These are phyloP conservation scores for Trichoderma orchidacearum DNA, from an alignment of 495 filamentous ascomycete species.

Conservation along the genomic window DNA sequence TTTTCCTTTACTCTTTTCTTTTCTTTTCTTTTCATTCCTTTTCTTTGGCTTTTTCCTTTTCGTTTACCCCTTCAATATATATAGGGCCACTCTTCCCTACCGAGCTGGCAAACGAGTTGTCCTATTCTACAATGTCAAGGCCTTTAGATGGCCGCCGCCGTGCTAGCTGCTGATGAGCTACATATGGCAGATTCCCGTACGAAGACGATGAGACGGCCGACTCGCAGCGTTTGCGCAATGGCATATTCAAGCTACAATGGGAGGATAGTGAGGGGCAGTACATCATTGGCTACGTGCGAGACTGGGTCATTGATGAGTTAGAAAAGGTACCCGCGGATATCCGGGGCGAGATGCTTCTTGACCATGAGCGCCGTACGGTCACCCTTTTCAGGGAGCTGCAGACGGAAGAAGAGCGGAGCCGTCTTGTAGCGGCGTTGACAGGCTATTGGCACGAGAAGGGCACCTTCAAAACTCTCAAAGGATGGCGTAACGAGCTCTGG, in stretches of 20 bases:
- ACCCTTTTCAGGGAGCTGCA: slow-evolving; percentile 29
- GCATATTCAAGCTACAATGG: slow-evolving; percentile 41
- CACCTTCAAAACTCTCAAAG: slow-evolving; percentile 57
- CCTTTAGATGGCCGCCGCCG: too few relatives aligned
- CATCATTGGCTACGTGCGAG: slow-evolving; percentile 48
- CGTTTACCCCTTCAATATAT: too few relatives aligned
- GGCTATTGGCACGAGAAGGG: slow-evolving; percentile 46
- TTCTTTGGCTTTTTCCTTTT: too few relatives aligned
- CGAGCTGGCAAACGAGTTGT: too few relatives aligned
- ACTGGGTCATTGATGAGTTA: slow-evolving; percentile 43
- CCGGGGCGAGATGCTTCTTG: slow-evolving; percentile 38
- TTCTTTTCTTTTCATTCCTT: too few relatives aligned
- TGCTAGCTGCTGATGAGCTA: neutral
- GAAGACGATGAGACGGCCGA: slow-evolving; percentile 36
- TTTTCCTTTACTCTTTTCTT: too few relatives aligned
- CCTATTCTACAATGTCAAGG: too few relatives aligned
- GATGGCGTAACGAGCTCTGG: slow-evolving; percentile 86
- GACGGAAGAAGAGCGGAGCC: slow-evolving; percentile 43
- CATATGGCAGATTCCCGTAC: slow-evolving; percentile 51
- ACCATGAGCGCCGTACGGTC: slow-evolving; percentile 32
- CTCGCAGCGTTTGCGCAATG: slow-evolving; percentile 31
- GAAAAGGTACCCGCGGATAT: slow-evolving; percentile 27
- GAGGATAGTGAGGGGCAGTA: slow-evolving; percentile 33
- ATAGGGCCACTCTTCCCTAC: too few relatives aligned
- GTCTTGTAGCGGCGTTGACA: slow-evolving; percentile 42